phyloP scores from a whole-genome alignment of 106 monocot species.

The Vanilla planifolia region DNA sequence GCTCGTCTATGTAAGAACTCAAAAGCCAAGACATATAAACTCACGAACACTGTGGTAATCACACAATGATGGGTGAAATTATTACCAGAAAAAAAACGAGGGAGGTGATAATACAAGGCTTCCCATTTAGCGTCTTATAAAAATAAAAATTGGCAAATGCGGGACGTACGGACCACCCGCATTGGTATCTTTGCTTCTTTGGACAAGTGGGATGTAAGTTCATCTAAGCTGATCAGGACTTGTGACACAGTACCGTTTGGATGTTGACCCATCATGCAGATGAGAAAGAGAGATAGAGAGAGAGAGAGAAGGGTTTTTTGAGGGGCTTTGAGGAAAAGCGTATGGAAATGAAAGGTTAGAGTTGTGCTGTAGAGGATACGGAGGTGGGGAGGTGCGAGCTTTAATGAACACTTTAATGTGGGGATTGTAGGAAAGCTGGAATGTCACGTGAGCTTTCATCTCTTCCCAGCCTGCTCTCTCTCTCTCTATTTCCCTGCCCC shows the following conservation, averaged over 20 bases:
- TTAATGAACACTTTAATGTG: conserved; percentile 31
- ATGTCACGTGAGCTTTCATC: conserved; percentile 20
- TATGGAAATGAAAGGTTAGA: conserved; percentile 20
- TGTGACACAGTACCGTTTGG: conserved; percentile 22
- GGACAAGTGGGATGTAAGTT: conserved; percentile 19
- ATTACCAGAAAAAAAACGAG: too few relatives aligned
- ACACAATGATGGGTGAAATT: too few relatives aligned
- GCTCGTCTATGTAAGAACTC: too few relatives aligned
- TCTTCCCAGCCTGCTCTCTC: conserved; percentile 3
- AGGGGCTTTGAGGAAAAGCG: background rate
- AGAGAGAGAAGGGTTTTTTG: conserved; percentile 1
- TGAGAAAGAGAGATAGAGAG: conserved; percentile 15
- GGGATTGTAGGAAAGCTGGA: conserved; percentile 26
- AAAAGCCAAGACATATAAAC: too few relatives aligned
- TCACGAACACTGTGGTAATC: too few relatives aligned
- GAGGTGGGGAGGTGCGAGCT: conserved; percentile 6
- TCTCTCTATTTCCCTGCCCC: conserved; percentile 3
- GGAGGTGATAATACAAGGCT: background rate
- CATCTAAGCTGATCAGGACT: conserved; percentile 28
- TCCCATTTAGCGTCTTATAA: conserved; percentile 6
- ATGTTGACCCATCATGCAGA: conserved; percentile 39
- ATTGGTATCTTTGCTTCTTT: conserved; percentile 1
- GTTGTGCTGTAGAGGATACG: background rate
- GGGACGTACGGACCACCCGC: background rate
- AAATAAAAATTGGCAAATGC: background rate